These are phyloP conservation scores for Leccinum angustisporum DNA, from an alignment of 1,284 basidiomycete species.

Conservation along the genomic window DNA sequence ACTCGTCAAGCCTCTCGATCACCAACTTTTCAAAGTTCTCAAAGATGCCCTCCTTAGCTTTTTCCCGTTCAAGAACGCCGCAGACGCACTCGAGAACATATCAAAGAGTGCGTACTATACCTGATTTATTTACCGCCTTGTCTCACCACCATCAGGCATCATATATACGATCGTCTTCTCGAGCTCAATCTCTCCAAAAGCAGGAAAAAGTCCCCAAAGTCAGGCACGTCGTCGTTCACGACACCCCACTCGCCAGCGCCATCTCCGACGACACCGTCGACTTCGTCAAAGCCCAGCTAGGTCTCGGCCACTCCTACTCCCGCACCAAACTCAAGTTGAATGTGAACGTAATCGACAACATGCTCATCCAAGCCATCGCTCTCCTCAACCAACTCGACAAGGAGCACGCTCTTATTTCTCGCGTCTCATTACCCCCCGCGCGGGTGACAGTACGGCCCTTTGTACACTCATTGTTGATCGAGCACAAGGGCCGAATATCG, in stretches of 20 bases:
- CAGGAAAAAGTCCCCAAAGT: slow-evolving; percentile 78
- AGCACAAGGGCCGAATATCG: slow-evolving; percentile 97
- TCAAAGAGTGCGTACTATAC: slow-evolving; percentile 76
- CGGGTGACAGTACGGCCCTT: slow-evolving; percentile 76
- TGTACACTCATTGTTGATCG: slow-evolving; percentile 96
- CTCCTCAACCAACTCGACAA: slow-evolving; percentile 99
- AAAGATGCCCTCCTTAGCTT: slow-evolving; percentile 94
- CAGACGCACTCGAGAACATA: slow-evolving; percentile 94
- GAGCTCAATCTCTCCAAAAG: slow-evolving; percentile 84
- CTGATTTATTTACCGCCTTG: not conserved
- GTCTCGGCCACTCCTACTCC: slow-evolving; percentile 97
- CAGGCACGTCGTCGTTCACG: slow-evolving; percentile 77
- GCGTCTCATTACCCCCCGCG: not conserved
- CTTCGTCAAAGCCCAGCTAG: slow-evolving; percentile 91
- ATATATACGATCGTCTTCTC: slow-evolving; percentile 84
- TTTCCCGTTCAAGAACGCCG: slow-evolving; percentile 93
- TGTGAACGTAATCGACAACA: slow-evolving; percentile 99
- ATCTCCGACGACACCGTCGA: slow-evolving; percentile 86
- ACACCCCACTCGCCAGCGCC: slow-evolving; percentile 74
- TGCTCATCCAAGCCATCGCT: slow-evolving; percentile 99
- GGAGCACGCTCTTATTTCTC: slow-evolving; percentile 50
- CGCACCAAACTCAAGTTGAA: slow-evolving; percentile 99
- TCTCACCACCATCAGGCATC: slow-evolving; percentile 53
- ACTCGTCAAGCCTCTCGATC: slow-evolving; percentile 48
- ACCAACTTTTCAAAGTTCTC: slow-evolving; percentile 88